phyloP scores from a whole-genome alignment of 2,329 filamentous ascomycete species.

The Pseudovirgaria hyperparasitica region DNA sequence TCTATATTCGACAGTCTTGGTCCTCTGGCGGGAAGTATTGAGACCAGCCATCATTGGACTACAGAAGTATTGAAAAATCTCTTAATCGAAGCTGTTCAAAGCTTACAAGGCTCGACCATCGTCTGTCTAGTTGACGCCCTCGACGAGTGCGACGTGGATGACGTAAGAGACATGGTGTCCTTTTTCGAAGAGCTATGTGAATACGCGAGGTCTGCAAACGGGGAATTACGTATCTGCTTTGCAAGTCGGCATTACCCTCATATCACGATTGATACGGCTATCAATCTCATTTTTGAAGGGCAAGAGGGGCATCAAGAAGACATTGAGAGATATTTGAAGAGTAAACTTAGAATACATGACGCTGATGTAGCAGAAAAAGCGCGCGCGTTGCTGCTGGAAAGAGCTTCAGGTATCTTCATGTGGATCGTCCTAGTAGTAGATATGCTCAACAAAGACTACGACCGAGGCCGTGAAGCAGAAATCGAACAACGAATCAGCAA shows the following conservation, averaged over 20 bases:
- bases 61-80: constrained; percentile 4
- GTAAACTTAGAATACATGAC: constrained; percentile 6
- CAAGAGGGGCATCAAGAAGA: constrained; percentile 20
- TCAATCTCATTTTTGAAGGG: constrained; percentile 17
- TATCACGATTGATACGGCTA: constrained; percentile 17
- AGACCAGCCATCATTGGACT: constrained; percentile 1
- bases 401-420: constrained; percentile 27
- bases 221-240: constrained; percentile 24
- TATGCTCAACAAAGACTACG: constrained; percentile 30
- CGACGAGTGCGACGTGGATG: constrained; percentile 31
- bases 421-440: constrained; percentile 32
- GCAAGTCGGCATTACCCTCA: constrained; percentile 37
- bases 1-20: constrained; percentile 2
- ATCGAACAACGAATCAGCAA: constrained; percentile 20
- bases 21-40: not conserved
- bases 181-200: constrained; percentile 27
- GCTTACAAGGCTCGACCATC: constrained; percentile 2
- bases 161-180: constrained; percentile 28
- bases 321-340: constrained; percentile 10
- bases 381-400: constrained; percentile 15
- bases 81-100: constrained; percentile 4
- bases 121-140: constrained; percentile 25
- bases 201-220: constrained; percentile 2
- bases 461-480: constrained; percentile 11
- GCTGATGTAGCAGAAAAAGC: constrained; percentile 7